Conservation (phyloP, 257 asterid species). For the Rehmannia glutinosa region DNA sequence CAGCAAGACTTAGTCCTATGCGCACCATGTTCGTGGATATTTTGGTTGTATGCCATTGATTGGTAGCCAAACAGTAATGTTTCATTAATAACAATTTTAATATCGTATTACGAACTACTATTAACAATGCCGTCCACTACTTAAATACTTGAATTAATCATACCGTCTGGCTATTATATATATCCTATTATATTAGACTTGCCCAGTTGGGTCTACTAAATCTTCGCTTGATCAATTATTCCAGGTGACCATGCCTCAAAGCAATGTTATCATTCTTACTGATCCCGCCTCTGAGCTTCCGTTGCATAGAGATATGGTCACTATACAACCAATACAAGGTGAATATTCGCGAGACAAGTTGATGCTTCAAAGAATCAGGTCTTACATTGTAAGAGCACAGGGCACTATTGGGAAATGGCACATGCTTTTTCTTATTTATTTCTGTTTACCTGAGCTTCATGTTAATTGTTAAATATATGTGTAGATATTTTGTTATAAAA, state of each 20-base stretch:
- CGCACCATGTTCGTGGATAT: too few relatives aligned
- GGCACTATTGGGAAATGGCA: conserved; percentile 35
- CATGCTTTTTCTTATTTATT: conserved; percentile 22
- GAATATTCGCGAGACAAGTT: conserved; percentile 96
- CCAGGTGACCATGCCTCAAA: conserved; percentile 75
- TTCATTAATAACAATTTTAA: not conserved
- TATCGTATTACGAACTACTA: not conserved
- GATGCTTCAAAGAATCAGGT: conserved; percentile 99
- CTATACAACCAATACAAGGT: conserved; percentile 78
- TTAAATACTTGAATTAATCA: not conserved
- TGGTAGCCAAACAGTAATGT: too few relatives aligned
- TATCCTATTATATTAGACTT: not conserved
- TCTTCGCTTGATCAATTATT: conserved; percentile 19
- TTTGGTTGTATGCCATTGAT: too few relatives aligned
- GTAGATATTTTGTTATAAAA: not conserved
- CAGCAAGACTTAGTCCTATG: too few relatives aligned
- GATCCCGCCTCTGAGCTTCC: conserved; percentile 71
- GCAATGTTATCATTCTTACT: conserved; percentile 69
- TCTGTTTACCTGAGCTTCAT: conserved; percentile 10
- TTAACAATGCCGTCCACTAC: too few relatives aligned
- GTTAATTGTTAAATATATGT: not conserved
- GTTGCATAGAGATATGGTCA: conserved; percentile 51
- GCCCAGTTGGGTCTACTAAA: conserved; percentile 3
- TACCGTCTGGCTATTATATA: not conserved
- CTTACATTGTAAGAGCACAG: conserved; percentile 92